These are phyloP conservation scores for Cymbopogon citratus DNA, from an alignment of 176 grass and related monocot species.

Conservation along the genomic window DNA sequence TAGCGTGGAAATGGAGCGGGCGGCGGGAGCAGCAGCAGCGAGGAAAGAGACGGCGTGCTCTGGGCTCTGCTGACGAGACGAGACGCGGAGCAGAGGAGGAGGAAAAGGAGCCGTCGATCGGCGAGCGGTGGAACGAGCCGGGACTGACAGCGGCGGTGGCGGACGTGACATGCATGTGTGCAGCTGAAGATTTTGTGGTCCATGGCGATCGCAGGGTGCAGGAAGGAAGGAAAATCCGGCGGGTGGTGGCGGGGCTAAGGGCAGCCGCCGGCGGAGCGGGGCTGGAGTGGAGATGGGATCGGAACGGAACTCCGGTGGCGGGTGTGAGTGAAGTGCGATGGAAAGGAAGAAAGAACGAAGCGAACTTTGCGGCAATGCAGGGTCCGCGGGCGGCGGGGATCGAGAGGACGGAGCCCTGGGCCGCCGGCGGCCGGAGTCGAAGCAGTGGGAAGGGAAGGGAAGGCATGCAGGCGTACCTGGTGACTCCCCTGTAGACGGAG, in stretches of 20 bases:
- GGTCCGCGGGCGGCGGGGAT: background rate
- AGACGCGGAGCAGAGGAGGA: background rate
- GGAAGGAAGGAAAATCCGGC: background rate
- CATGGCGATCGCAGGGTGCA: background rate
- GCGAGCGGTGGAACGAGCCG: too few relatives aligned
- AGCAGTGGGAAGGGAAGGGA: background rate
- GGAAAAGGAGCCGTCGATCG: background rate
- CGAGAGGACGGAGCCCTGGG: too few relatives aligned
- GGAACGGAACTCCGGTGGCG: background rate
- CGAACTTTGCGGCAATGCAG: constrained; percentile 28
- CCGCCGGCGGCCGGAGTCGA: background rate
- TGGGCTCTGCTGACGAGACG: background rate
- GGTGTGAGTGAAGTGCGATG: background rate
- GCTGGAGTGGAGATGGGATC: background rate
- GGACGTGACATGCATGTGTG: background rate
- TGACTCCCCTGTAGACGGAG: constrained; percentile 84
- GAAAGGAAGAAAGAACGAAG: too few relatives aligned
- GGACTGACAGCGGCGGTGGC: background rate
- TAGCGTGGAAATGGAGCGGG: background rate
- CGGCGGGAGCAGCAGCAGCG: background rate
- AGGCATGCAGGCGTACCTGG: constrained; percentile 43
- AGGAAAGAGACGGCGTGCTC: background rate
- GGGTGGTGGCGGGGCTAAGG: background rate
- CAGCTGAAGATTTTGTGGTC: background rate
- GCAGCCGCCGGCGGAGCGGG: background rate